Evolutionary conservation across 768 basidiomycete species (phyloP).

Genomic region (Pholiota conissans): DNA sequence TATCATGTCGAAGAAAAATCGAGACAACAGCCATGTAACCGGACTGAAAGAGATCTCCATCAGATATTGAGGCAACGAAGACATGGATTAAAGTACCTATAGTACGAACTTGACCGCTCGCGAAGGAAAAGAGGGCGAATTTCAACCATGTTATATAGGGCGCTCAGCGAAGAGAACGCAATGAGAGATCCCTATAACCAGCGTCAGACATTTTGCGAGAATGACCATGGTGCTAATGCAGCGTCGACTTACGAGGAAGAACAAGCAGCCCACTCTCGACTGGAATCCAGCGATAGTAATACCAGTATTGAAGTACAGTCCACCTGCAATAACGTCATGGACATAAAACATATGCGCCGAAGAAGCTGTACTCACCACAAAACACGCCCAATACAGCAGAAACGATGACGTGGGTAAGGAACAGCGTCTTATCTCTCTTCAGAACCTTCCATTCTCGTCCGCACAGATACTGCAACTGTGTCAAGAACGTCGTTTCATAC

Average conservation of each 20-base stretch:
- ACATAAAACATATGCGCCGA: not conserved
- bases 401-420: conserved; percentile 75
- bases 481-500: conserved; percentile 82
- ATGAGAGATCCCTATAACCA: conserved; percentile 74
- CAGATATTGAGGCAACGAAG: conserved; percentile 2
- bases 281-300: conserved; percentile 91
- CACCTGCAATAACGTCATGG: conserved; percentile 48
- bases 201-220: not conserved
- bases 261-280: conserved; percentile 88
- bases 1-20: conserved; percentile 86
- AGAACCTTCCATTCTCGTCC: conserved; percentile 87
- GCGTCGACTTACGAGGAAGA: conserved; percentile 71
- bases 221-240: not conserved
- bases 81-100: conserved; percentile 55
- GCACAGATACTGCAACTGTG: conserved; percentile 81
- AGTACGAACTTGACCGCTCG: conserved; percentile 83
- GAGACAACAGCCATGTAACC: conserved; percentile 87
- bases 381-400: conserved; percentile 81
- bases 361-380: conserved; percentile 53
- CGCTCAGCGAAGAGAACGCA: conserved; percentile 89
- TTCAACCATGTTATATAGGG: conserved; percentile 85
- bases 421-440: conserved; percentile 77
- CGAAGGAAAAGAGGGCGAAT: conserved; percentile 85
- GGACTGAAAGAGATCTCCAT: conserved; percentile 47
- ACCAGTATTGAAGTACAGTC: conserved; percentile 81